Percentiles rank a stretch among this genome's conserved stretches.
phyloP scores from a whole-genome alignment of 140 eudicot species.

The Ambrosia hybrid region DNA sequence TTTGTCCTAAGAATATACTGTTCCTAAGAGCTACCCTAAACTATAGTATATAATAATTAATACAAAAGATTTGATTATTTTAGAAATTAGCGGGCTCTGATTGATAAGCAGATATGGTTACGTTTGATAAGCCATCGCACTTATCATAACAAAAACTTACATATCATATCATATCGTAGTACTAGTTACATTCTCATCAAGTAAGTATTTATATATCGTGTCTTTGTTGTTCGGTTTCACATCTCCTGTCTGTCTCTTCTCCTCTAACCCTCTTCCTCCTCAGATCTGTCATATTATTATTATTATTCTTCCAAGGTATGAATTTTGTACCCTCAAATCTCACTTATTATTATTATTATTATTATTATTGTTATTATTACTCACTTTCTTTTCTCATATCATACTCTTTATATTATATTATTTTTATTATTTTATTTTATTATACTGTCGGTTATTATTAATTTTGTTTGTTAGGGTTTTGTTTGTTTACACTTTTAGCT shows the following conservation, averaged over 20 bases:
- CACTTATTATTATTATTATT: no score
- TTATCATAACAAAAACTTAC: neutral
- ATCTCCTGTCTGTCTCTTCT: neutral
- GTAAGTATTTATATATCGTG: conserved; percentile 15
- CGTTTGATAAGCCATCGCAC: neutral
- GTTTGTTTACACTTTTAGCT: conserved; percentile 17
- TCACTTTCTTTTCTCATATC: no score
- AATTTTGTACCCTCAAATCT: neutral
- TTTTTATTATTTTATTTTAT: no score
- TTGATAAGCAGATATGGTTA: neutral
- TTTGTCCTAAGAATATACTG: no score
- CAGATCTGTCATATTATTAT: conserved; percentile 28
- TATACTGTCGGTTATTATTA: neutral
- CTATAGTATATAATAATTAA: no score
- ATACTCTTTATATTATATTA: no score
- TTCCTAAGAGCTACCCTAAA: no score
- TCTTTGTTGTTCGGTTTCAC: conserved; percentile 32
- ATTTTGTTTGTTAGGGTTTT: conserved; percentile 26
- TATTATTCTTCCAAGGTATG: conserved; percentile 21
- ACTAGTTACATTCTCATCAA: conserved; percentile 11
- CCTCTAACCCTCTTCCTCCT: conserved; percentile 32
- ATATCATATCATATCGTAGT: conserved; percentile 10
- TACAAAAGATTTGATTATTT: no score
- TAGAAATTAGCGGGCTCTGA: neutral
- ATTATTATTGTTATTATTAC: neutral